Evolutionary conservation across 148 eudicot species (phyloP), one percentile per base, ranked within the genome.

Genomic region (Nepenthes gracilis): DNA sequence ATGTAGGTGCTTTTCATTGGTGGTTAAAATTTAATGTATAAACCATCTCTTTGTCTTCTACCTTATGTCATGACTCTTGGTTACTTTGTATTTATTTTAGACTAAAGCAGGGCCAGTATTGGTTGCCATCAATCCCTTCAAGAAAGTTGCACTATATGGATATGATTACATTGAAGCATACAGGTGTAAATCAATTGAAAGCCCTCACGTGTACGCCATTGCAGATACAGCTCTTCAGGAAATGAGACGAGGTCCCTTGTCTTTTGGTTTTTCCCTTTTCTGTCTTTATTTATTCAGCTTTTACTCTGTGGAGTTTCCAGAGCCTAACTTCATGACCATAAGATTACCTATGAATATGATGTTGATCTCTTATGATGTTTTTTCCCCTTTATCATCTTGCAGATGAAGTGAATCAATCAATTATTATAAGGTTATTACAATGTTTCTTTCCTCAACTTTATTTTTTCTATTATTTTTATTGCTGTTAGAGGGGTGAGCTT

Each of bases 351-450:
- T n/a, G 2, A n/a, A 6, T 23, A 6, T 55, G 58, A 55, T 33
- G 4, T 6, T 54, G 32, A 10, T 55, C 36, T 37, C 47, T 14
- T 14, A 48, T 54, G 56, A 47, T 68, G 38, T 60, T 54, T 43
- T 36, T 64, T 64, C 55, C 8, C 49, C 35, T 72, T 64, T 65
- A 9, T 58, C 48, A 35, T 33, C 57, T 63, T 68, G 61, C 90
- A 94, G 99, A 89, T 94, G 97, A 89, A 89, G 90, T 94, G 65
- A 94, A 94, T 69, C 99, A 94, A 66, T 94, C 97, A 57, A 89
- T 94, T 66, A 85, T 89, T 63, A 86, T 94, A 79, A 94, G 97
- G 99, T 94, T 59, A 74, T 95, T 74, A 57, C 2, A 23, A 33
- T 55, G 2, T 13, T 47, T 8, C 48, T 55, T 36, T 7, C 14